Base-by-base conservation (phyloP, 2,329 filamentous ascomycete genomes). In the Trichoderma polysporum region DNA sequence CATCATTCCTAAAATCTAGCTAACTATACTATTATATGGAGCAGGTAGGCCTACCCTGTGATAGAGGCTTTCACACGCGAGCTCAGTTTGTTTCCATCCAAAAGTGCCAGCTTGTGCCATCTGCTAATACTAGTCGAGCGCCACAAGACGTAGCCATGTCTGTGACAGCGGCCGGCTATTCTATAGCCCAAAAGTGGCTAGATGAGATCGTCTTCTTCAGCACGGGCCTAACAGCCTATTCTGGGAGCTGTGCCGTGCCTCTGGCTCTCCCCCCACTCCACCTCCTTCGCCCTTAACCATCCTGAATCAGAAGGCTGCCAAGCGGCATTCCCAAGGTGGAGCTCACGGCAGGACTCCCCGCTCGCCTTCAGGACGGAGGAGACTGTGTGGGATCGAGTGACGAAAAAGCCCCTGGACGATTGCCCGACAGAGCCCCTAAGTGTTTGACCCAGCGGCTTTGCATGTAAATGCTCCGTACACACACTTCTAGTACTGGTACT, bases 201-300 rank as follows among this genome's bases (percentile, higher is more conserved):
- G 58, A 60, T 10, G 50, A 62, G 66, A 67, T 67, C 66, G 49
- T 53, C 52, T 41, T 63, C 66, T 67, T 67, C 58, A 67, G 66
- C 58, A 67, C 54, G 57, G 66, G 58, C 52, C 58, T 57, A 29
- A 67, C 33, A 50, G 31, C 66, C 66, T 52, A 50, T 57, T 62
- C 9, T 57, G 66, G 66, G 66, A 63, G 25, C 50, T 57, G 52
- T 47, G 31, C 66, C 66, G 66, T 57, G 66, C 7, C 58, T 50
- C 27, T 62, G 50, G 58, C 25, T 62, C 33, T 56, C 49, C 41
- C 63, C 50, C 66, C 31, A 56, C 59, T 31, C 58, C 58, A 64
- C 61, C 50, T 37, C 39, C 47, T 27, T 63, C 31, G 50, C 27
- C 9, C 39, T 50, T 39, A 54, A 25, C 60, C 49, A 29, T 54